Percentiles rank a stretch among this genome's conserved stretches.
Evolutionary conservation across 345 rosid species (phyloP).

Genomic region (Ricinus communis): DNA sequence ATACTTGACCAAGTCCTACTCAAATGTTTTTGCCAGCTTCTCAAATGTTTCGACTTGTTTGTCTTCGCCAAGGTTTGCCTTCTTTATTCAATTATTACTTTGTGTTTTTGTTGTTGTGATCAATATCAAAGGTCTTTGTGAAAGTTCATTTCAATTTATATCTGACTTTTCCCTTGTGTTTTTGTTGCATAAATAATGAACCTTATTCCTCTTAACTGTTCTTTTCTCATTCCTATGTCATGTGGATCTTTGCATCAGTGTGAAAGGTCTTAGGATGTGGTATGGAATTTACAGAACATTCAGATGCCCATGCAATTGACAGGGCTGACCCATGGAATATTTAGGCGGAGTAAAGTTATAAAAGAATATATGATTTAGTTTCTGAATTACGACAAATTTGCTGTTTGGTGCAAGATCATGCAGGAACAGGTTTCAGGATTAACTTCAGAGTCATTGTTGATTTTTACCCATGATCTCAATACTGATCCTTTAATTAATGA

Average conservation of each 20-base stretch:
- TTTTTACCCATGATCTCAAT: background rate
- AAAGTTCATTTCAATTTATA: background rate
- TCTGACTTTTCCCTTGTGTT: background rate
- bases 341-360: background rate
- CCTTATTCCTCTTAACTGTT: background rate
- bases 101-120: background rate
- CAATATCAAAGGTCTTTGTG: background rate
- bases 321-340: background rate
- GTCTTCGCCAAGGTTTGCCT: constrained; percentile 52
- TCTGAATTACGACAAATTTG: background rate
- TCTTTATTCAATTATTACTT: background rate
- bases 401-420: background rate
- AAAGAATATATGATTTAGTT: background rate
- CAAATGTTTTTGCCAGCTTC: constrained; percentile 71
- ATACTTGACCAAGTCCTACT: constrained; percentile 73
- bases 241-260: background rate
- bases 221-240: background rate
- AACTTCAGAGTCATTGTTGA: background rate
- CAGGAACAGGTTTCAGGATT: constrained; percentile 2
- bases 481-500: background rate
- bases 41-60: constrained; percentile 37
- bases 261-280: background rate
- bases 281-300: background rate
- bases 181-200: background rate
- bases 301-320: background rate